Evolutionary conservation across 2,329 filamentous ascomycete genomes (phyloP).

Genomic region (Biscogniauxia sp.): DNA sequence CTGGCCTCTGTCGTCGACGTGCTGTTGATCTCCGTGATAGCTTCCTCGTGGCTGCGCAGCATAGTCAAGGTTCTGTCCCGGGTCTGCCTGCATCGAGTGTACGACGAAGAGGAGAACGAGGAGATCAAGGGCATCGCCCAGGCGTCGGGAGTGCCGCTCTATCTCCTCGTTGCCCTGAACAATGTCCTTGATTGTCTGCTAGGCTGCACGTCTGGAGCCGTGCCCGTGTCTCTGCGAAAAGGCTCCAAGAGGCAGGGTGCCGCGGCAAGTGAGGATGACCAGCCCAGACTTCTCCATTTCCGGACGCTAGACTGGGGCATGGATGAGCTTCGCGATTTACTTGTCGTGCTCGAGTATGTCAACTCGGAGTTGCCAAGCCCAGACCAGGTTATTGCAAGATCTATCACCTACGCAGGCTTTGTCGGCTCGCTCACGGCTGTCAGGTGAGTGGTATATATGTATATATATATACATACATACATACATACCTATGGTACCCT

Average conservation of each 20-base stretch:
- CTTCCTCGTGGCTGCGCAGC: constrained; percentile 19
- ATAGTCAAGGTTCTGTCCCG: constrained; percentile 30
- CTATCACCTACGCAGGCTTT: constrained; percentile 50
- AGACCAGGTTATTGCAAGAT: constrained; percentile 41
- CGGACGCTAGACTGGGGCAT: constrained; percentile 56
- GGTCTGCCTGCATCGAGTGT: constrained; percentile 43
- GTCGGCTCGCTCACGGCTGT: constrained; percentile 52
- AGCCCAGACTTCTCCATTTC: constrained; percentile 49
- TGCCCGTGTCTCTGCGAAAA: constrained; percentile 21
- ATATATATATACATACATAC: no score
- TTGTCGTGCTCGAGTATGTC: constrained; percentile 53
- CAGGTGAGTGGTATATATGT: constrained; percentile 32
- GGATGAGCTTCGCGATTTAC: constrained; percentile 46
- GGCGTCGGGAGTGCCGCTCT: constrained; percentile 51
- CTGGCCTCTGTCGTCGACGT: constrained; percentile 51
- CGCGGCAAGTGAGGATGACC: constrained; percentile 20
- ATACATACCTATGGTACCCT: not conserved
- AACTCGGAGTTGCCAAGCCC: constrained; percentile 28
- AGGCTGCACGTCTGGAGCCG: constrained; percentile 58
- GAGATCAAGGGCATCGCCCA: constrained; percentile 59
- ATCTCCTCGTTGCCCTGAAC: constrained; percentile 61
- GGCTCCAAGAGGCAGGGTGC: constrained; percentile 40
- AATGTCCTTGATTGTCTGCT: constrained; percentile 61
- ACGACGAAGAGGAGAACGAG: constrained; percentile 54
- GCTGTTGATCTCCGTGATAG: constrained; percentile 35